Base-by-base conservation (phyloP, 345 rosid species). In the Eucalyptus melliodora region DNA sequence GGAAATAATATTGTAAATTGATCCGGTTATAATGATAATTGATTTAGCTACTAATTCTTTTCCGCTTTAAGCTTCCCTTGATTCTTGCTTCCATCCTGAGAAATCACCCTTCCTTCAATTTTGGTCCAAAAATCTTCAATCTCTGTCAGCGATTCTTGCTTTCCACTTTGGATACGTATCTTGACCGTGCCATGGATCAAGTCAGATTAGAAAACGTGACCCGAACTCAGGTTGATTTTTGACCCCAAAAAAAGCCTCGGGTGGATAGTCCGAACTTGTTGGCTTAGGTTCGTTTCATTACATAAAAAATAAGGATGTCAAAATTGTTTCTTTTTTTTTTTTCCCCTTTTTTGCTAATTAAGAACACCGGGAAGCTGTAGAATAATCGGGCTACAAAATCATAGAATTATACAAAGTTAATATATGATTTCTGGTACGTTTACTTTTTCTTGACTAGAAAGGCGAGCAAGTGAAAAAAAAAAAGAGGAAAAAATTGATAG, bases 401-500 rank as follows among this genome's bases (percentile, higher is more conserved):
- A 34, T 69, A 34, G 81, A 69, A 69, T 69, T 69, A 17, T 69
- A 69, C 81, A 17, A 17, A 69, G 9, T 17, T 69, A 16, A 34
- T 69, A 69, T 23, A 34, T 69, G 42, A 69, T 16, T 34, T 69
- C 24, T 69, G 13, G 81, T 34, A 69, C 81, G 81, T 69, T 34
- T 69, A 17, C 42, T 4, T 69, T 69, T 9, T 69, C 44, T 69
- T 69, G 81, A 17, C 24, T 7, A 17, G 44, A 69, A 5, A 13
- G 81, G 44, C 42, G 24, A 69, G 81, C 23, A 16, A 31, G 44
- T 31, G 1, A 47, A 47, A 47, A 47, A 47, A 5, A 34, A 31
- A 9, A 8, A 7, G 0, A 6, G 1, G 2, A 15, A 7, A 31
- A 69, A 34, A 4, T 31, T 69, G 24, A 34, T 3, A 16, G 7